phyloP scores from a whole-genome alignment of 2,329 filamentous ascomycete genomes.

The Dactylellina cionopaga region DNA sequence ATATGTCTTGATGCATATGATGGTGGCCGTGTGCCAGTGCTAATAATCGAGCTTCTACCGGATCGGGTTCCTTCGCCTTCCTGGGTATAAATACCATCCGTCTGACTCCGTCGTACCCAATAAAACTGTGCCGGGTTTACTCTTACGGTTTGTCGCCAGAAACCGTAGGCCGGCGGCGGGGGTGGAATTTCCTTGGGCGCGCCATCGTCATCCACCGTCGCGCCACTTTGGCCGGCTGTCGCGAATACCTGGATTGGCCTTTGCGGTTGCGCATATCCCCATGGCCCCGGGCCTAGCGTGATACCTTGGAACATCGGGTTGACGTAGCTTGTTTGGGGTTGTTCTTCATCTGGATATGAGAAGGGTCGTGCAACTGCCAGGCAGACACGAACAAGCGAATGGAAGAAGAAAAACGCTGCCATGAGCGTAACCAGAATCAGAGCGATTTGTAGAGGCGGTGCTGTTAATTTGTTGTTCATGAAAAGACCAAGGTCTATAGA shows the following conservation, averaged over 20 bases:
- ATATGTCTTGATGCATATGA: slow-evolving; percentile 55
- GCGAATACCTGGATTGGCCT: slow-evolving; percentile 81
- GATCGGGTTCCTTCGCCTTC: slow-evolving; percentile 5
- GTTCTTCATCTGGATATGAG: slow-evolving; percentile 49
- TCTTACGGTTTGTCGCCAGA: slow-evolving; percentile 53
- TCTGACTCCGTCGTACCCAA: slow-evolving; percentile 54
- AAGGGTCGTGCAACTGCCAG: slow-evolving; percentile 70
- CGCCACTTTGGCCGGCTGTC: slow-evolving; percentile 77
- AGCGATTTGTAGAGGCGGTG: slow-evolving; percentile 77
- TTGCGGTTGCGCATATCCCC: slow-evolving; percentile 75
- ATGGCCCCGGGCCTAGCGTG: slow-evolving; percentile 66
- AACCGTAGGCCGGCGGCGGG: slow-evolving; percentile 12
- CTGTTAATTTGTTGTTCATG: slow-evolving; percentile 69
- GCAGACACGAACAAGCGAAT: slow-evolving; percentile 77
- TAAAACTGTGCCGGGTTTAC: slow-evolving; percentile 57
- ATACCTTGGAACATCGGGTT: slow-evolving; percentile 58
- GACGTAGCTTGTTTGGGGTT: slow-evolving; percentile 14
- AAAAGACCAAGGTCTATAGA: slow-evolving; percentile 76
- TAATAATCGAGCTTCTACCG: slow-evolving; percentile 29
- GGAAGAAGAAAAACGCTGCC: slow-evolving; percentile 80
- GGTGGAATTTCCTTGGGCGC: slow-evolving; percentile 74
- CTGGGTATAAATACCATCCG: slow-evolving; percentile 24
- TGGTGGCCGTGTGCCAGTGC: slow-evolving; percentile 53
- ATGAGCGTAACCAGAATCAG: slow-evolving; percentile 80
- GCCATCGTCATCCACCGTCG: slow-evolving; percentile 66